Percentiles rank a stretch among this genome's conserved stretches.
phyloP scores from a whole-genome alignment of 176 grass and related monocot genomes.

The Melocanna baccifera region DNA sequence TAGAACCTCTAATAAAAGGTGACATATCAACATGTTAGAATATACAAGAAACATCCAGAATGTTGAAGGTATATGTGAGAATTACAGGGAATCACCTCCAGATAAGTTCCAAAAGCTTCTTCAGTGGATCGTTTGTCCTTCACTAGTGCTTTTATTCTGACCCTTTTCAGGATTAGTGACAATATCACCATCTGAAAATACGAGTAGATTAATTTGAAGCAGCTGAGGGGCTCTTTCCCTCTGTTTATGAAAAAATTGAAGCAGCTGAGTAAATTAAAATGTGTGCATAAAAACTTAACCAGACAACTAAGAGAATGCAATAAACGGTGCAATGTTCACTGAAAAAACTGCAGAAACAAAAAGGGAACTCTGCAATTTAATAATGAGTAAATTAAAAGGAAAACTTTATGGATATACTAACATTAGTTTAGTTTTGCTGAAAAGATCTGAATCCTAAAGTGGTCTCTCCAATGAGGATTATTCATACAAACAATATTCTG shows the following conservation, averaged over 20 bases:
- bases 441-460: constrained; percentile 1
- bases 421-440: background rate
- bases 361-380: background rate
- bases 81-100: constrained; percentile 50
- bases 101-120: constrained; percentile 88
- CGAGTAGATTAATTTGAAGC: background rate
- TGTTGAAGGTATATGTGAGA: constrained; percentile 5
- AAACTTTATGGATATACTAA: background rate
- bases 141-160: constrained; percentile 85
- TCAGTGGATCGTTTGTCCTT: constrained; percentile 76
- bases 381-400: background rate
- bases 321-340: background rate
- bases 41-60: background rate
- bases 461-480: background rate
- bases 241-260: background rate
- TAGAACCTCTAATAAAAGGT: background rate
- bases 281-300: background rate
- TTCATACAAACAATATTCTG: background rate
- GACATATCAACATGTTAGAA: background rate
- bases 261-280: background rate
- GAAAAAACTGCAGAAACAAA: background rate
- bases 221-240: background rate
- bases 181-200: constrained; percentile 81
- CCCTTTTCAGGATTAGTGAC: constrained; percentile 82
- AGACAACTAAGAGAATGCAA: background rate